Conservation (phyloP, 441 rosid species). For the Viola pubescens region DNA sequence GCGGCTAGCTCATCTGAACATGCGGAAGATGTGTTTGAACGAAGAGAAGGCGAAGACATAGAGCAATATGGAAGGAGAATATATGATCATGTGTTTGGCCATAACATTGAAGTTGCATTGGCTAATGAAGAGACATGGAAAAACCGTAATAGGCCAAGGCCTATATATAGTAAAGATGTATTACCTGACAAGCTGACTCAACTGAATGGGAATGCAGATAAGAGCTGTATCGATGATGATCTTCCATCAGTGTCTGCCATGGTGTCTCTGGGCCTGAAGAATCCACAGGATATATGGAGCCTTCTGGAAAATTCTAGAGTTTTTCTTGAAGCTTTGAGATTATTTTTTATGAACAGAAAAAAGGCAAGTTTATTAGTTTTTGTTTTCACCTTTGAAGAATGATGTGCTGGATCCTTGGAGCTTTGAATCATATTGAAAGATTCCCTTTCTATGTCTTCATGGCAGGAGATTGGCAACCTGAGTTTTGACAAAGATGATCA, state of each 20-base stretch:
- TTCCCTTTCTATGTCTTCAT: slow-evolving; percentile 11
- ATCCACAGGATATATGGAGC: slow-evolving; percentile 95
- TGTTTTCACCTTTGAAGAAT: slow-evolving; percentile 10
- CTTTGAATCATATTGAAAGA: background rate
- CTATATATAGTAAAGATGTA: slow-evolving; percentile 59
- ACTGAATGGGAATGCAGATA: slow-evolving; percentile 57
- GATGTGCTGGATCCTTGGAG: background rate
- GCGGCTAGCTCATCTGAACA: slow-evolving; percentile 55
- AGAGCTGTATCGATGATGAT: slow-evolving; percentile 29
- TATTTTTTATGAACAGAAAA: slow-evolving; percentile 60
- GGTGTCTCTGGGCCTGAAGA: slow-evolving; percentile 80
- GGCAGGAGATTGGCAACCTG: slow-evolving; percentile 82
- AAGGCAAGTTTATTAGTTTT: slow-evolving; percentile 37
- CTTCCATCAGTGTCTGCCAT: slow-evolving; percentile 54
- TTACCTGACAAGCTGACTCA: slow-evolving; percentile 42
- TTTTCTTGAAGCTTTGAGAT: slow-evolving; percentile 66
- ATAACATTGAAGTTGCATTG: slow-evolving; percentile 80
- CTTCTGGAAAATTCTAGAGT: slow-evolving; percentile 69
- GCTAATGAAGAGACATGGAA: slow-evolving; percentile 96
- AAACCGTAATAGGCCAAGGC: slow-evolving; percentile 65
- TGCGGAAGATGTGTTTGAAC: slow-evolving; percentile 60
- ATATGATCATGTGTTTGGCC: slow-evolving; percentile 95
- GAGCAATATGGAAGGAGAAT: slow-evolving; percentile 85
- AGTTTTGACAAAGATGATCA: slow-evolving; percentile 97
- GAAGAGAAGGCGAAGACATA: slow-evolving; percentile 57